Percentiles rank a stretch among this genome's conserved stretches.
Conservation (phyloP, 345 rosid species). For the Corchorus capsularis region DNA sequence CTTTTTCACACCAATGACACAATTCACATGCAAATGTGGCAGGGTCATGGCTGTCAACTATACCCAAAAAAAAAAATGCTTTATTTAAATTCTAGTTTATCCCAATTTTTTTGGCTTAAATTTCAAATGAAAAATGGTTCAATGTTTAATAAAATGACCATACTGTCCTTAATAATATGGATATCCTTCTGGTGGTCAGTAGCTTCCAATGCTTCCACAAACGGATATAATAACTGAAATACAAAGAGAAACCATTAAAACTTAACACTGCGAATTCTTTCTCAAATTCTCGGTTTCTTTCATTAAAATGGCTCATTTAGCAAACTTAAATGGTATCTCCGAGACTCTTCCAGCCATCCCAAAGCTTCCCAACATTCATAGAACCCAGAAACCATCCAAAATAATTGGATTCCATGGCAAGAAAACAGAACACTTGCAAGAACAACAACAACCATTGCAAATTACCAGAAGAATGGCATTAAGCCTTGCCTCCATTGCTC, state of each 20-base stretch:
- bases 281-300: conserved; percentile 8
- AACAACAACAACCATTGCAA: conserved; percentile 43
- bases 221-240: conserved; percentile 27
- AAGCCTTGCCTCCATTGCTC: conserved; percentile 56
- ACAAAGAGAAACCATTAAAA: conserved; percentile 4
- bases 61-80: no score
- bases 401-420: conserved; percentile 28
- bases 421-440: conserved; percentile 31
- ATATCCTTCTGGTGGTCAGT: conserved; percentile 15
- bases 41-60: neutral
- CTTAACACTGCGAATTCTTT: conserved; percentile 7
- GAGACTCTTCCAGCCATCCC: conserved; percentile 35
- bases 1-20: neutral
- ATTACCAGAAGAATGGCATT: conserved; percentile 61
- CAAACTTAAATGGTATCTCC: conserved; percentile 43
- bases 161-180: neutral
- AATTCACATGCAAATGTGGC: neutral
- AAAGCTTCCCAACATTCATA: conserved; percentile 26
- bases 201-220: conserved; percentile 11
- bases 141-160: neutral
- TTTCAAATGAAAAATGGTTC: neutral
- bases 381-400: conserved; percentile 28
- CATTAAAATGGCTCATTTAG: conserved; percentile 43
- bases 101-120: neutral
- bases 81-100: no score